Base-by-base conservation (phyloP, 75 land plant species). In the Adiantum capillusveneris region DNA sequence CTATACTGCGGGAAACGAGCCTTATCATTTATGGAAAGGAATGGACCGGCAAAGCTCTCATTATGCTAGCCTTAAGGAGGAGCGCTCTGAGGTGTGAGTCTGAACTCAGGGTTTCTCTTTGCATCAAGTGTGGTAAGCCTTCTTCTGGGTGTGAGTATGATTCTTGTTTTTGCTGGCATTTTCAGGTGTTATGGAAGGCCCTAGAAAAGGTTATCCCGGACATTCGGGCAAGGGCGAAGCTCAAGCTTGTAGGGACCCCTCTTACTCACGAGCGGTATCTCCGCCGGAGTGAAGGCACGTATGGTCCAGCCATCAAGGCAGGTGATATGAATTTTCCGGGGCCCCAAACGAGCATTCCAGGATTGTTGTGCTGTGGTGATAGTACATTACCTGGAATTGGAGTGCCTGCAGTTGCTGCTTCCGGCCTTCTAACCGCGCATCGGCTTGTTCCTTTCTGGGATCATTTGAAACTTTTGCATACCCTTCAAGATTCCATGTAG, bases 371-470 rank as follows among this genome's bases (percentile, higher is more conserved):
- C 36, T 72, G 75, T 51, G 75, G 75, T 11, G 75, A 72, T 25
- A 64, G 68, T 58, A 64, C 67, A 7, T 56, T 72, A 60, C 75
- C 75, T 25, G 75, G 75, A 24, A 72, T 72, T 14, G 68, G 75
- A 72, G 75, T 72, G 19, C 75, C 75, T 59, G 75, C 75, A 17
- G 75, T 72, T 24, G 75, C 75, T 28, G 75, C 75, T 0, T 64
- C 67, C 19, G 75, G 75, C 1, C 67, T 72, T 44, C 50, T 72
- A 19, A 43, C 75, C 5, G 75, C 75, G 31, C 67, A 72, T 43
- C 58, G 62, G 13, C 68, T 65, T 26, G 69, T 72, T 26, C 68
- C 75, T 44, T 27, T 72, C 18, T 59, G 67, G 67, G 60, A 72
- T 25, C 75, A 72, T 1, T 50, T 53, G 51, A 44, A 59, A 19